Percentiles rank a stretch among this genome's conserved stretches.
Evolutionary conservation across 1,284 basidiomycete species (phyloP).

Genomic region (Boletus semigastroideus): DNA sequence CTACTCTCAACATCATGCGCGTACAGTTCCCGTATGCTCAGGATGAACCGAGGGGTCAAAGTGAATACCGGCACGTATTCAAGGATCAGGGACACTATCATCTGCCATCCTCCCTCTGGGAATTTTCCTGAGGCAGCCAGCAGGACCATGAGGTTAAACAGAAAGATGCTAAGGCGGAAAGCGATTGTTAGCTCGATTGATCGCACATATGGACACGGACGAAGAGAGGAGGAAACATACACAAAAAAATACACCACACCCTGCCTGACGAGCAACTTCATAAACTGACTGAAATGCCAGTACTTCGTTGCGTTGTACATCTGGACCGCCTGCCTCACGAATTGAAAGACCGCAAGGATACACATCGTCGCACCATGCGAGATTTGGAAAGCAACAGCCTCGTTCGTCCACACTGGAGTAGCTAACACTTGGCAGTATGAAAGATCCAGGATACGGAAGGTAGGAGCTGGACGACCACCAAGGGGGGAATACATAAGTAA

Average conservation of each 20-base stretch:
- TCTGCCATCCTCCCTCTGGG: neutral
- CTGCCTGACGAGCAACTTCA: neutral
- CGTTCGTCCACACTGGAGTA: no score
- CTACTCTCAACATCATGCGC: neutral
- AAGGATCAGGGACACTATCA: neutral
- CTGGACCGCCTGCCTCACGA: neutral
- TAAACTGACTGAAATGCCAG: neutral
- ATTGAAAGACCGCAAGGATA: neutral
- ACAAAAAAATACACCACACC: neutral
- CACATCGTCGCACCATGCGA: neutral
- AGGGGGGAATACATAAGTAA: no score
- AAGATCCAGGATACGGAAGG: no score
- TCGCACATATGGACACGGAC: no score
- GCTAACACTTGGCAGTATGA: no score
- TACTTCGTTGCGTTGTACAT: neutral
- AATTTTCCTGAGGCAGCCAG: neutral
- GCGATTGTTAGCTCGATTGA: neutral
- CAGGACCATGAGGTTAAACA: neutral
- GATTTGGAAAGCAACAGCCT: neutral
- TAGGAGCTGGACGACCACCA: no score
- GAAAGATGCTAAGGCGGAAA: constrained; percentile 1
- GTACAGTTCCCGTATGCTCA: constrained; percentile 10
- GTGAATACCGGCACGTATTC: constrained; percentile 4
- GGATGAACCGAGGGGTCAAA: constrained; percentile 9
- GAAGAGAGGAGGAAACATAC: neutral